Evolutionary conservation across 768 basidiomycete species (phyloP), one percentile per base, ranked within the genome.

Genomic region (Hysterangium stoloniferum): DNA sequence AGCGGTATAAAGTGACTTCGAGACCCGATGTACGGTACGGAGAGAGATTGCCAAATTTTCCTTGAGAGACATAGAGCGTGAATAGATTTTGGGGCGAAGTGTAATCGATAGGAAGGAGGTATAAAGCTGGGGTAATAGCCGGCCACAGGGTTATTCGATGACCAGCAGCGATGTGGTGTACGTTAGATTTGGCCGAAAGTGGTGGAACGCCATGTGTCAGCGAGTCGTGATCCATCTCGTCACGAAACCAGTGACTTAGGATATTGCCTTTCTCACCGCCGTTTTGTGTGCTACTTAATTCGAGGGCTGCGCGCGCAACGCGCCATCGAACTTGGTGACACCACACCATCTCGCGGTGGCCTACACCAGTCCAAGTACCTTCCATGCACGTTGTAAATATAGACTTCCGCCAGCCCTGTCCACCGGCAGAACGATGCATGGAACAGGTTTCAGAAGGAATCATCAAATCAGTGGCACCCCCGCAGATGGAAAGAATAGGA

Each of bases 291-390:
- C 55, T 60, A 2, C 75, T 76, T 9, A 87, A 68, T 58, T 90
- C 87, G 5, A 97, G 67, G 22, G 82, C 82, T 17, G 82, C 79
- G 46, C 88, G 74, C 13, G 93, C 93, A 29, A 95, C 71, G 20
- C 82, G 78, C 86, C 85, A 90, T 34, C 96, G 84, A 8, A 97
- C 83, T 66, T 99, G 96, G 65, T 97, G 90, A 62, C 96, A 98
- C 96, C 96, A 99, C 4, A 98, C 91, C 79, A 97, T 94, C 53
- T 89, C 94, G 35, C 82, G 82, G 64, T 99, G 96, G 22, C 94
- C 95, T 4, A 97, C 88, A 2, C 91, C 90, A 2, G 94, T 90
- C 88, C 93, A 95, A 2, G 84, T 78, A n/a, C 90, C 89, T 42
- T 94, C 86, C 22, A 98, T 69, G 1, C 82, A 84, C 28, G 86